Evolutionary conservation across 805 yeast species (phyloP).

Genomic region (Saccharomycopsis sp.): DNA sequence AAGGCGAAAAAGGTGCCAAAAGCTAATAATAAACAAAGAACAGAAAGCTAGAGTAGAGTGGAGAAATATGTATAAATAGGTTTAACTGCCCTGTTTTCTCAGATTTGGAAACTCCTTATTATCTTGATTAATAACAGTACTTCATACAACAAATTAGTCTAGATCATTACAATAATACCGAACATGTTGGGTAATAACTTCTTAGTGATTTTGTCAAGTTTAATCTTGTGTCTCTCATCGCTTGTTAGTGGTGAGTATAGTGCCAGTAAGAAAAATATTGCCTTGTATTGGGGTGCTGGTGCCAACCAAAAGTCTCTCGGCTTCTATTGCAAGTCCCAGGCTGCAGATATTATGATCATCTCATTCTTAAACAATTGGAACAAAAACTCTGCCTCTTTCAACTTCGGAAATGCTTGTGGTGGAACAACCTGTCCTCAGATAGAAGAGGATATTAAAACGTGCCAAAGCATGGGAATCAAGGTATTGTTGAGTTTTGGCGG

Average conservation of each 20-base stretch:
- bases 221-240: neutral
- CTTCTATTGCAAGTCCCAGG: slow-evolving; percentile 46
- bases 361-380: slow-evolving; percentile 28
- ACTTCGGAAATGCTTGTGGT: slow-evolving; percentile 42
- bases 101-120: neutral
- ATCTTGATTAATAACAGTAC: neutral
- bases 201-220: neutral
- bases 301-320: slow-evolving; percentile 39
- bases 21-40: neutral
- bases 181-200: neutral
- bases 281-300: slow-evolving; percentile 60
- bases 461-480: slow-evolving; percentile 76
- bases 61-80: neutral
- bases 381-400: slow-evolving; percentile 27
- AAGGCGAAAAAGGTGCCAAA: neutral
- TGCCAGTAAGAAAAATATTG: slow-evolving; percentile 38
- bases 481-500: slow-evolving; percentile 74
- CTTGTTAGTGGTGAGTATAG: slow-evolving; percentile 7
- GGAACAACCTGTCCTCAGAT: slow-evolving; percentile 35
- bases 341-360: slow-evolving; percentile 39
- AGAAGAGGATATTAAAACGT: slow-evolving; percentile 61
- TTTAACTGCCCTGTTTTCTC: neutral
- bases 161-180: neutral
- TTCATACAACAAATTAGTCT: too few species aligned
- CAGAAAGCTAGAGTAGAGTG: neutral